phyloP scores from a whole-genome alignment of 1,284 basidiomycete species.

The Lentinus polychrous region DNA sequence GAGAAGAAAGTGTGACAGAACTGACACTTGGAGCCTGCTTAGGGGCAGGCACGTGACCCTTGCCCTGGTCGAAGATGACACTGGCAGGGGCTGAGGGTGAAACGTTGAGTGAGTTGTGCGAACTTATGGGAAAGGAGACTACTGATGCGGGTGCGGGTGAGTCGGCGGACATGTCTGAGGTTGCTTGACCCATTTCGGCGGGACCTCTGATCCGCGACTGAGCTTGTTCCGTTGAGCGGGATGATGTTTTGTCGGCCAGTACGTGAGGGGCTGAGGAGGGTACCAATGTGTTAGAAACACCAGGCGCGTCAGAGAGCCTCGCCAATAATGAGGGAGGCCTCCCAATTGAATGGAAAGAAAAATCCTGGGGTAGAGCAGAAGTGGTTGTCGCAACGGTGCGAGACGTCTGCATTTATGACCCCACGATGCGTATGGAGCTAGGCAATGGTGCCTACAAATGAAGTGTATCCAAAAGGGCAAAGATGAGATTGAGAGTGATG shows the following conservation, averaged over 20 bases:
- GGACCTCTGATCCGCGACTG: too few species aligned
- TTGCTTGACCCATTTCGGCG: neutral
- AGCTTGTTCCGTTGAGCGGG: too few species aligned
- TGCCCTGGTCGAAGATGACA: too few species aligned
- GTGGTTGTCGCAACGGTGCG: neutral
- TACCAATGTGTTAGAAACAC: neutral
- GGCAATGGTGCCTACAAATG: neutral
- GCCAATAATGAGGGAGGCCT: constrained; percentile 11
- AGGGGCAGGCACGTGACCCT: neutral
- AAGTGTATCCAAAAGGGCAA: neutral
- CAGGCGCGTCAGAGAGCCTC: constrained; percentile 7
- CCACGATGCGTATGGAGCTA: neutral
- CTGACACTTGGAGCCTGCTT: neutral
- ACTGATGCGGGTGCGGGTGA: neutral
- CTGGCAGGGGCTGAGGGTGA: too few species aligned
- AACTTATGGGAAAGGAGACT: too few species aligned
- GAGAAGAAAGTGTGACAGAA: neutral
- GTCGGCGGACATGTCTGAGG: neutral
- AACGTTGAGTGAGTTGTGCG: too few species aligned
- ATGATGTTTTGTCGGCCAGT: neutral
- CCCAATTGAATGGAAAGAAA: constrained; percentile 14
- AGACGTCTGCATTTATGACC: neutral
- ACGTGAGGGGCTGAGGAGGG: neutral
- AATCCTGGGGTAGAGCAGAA: constrained; percentile 2
- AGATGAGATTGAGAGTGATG: neutral